A percentile compares a stretch with the other conserved stretches of the same genome.
phyloP scores from a whole-genome alignment of 805 yeast genomes.

The Yamadazyma philogaea region DNA sequence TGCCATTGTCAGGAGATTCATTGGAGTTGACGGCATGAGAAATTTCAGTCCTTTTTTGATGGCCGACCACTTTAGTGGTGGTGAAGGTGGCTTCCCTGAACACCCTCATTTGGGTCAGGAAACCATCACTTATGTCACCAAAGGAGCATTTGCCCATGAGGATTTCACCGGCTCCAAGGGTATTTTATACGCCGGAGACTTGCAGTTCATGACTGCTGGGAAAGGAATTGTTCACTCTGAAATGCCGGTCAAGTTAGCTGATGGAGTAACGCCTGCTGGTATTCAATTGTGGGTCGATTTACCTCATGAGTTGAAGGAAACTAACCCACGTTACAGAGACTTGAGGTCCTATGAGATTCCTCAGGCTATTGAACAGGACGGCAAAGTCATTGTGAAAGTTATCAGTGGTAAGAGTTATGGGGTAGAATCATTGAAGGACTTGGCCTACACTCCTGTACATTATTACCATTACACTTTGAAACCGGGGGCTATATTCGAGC shows the following conservation, averaged over 20 bases:
- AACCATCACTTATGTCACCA: slow-evolving; percentile 31
- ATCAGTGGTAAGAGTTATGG: slow-evolving; percentile 78
- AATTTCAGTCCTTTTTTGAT: slow-evolving; percentile 79
- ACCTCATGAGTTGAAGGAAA: slow-evolving; percentile 59
- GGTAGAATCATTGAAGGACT: slow-evolving; percentile 65
- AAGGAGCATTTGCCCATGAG: slow-evolving; percentile 40
- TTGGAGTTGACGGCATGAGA: slow-evolving; percentile 65
- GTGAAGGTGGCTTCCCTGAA: slow-evolving; percentile 57
- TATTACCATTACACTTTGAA: slow-evolving; percentile 64
- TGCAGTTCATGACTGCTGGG: slow-evolving; percentile 95
- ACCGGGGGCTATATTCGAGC: slow-evolving; percentile 64
- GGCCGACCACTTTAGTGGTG: slow-evolving; percentile 69
- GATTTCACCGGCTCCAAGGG: slow-evolving; percentile 88
- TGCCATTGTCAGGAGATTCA: slow-evolving; percentile 78
- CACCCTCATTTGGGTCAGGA: slow-evolving; percentile 42
- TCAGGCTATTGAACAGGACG: slow-evolving; percentile 58
- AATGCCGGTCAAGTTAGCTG: slow-evolving; percentile 64
- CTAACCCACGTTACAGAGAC: slow-evolving; percentile 76
- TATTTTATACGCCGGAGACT: slow-evolving; percentile 72
- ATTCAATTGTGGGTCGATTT: slow-evolving; percentile 88
- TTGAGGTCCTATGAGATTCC: slow-evolving; percentile 71
- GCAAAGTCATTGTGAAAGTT: slow-evolving; percentile 60
- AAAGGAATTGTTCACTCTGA: slow-evolving; percentile 83
- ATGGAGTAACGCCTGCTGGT: slow-evolving; percentile 51
- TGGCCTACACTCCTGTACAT: slow-evolving; percentile 79